These are phyloP conservation scores for Phytophthora megakarya DNA, from an alignment of 352 stramenopile genomes.

Conservation along the genomic window DNA sequence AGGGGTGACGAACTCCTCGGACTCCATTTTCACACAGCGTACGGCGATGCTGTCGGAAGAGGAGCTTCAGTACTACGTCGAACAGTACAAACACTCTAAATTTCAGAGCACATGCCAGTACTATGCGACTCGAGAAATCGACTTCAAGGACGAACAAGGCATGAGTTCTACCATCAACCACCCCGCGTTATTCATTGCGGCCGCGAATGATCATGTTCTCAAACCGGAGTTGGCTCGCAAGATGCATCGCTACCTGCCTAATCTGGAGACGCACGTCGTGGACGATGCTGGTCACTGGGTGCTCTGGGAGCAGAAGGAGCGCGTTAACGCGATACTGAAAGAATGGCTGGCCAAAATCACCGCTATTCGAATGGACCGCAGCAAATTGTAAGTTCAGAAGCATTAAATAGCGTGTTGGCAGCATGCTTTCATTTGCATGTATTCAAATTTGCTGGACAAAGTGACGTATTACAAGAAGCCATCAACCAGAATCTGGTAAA, in stretches of 20 bases:
- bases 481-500: too few relatives aligned
- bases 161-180: conserved; percentile 43
- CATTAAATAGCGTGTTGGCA: too few relatives aligned
- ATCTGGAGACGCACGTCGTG: conserved; percentile 59
- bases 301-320: conserved; percentile 57
- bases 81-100: conserved; percentile 53
- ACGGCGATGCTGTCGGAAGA: conserved; percentile 54
- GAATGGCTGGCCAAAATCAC: conserved; percentile 46
- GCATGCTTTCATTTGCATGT: too few relatives aligned
- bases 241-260: conserved; percentile 57
- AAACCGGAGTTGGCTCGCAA: conserved; percentile 57
- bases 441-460: too few relatives aligned
- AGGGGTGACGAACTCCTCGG: conserved; percentile 33
- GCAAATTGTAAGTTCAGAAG: conserved; percentile 33
- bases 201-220: conserved; percentile 58
- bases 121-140: conserved; percentile 61
- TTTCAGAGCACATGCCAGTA: conserved; percentile 68
- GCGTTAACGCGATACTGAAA: conserved; percentile 44
- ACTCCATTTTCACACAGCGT: conserved; percentile 43
- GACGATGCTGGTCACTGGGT: conserved; percentile 68
- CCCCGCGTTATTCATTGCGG: conserved; percentile 67
- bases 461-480: too few relatives aligned
- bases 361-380: conserved; percentile 4
- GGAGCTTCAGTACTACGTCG: conserved; percentile 69
- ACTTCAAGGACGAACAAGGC: conserved; percentile 55